Conservation (phyloP, 1,284 basidiomycete species). For the Sporisorium sorghi region DNA sequence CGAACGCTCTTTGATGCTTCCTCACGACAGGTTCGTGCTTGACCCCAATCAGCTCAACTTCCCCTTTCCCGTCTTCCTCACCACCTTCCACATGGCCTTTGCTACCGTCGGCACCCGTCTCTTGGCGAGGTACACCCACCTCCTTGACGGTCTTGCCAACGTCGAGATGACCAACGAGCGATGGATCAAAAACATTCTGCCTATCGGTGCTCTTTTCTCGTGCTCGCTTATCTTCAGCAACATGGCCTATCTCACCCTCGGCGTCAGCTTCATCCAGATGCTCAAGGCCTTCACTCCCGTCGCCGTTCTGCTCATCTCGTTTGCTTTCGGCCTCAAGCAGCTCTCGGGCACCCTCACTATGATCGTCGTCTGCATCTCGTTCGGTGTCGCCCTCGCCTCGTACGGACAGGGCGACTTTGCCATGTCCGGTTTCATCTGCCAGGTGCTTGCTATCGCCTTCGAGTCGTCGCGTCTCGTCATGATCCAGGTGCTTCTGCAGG, state of each 20-base stretch:
- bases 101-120: conserved; percentile 89
- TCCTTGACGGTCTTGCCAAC: conserved; percentile 90
- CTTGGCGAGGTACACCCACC: conserved; percentile 84
- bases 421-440: conserved; percentile 81
- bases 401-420: conserved; percentile 89
- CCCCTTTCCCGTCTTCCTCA: conserved; percentile 70
- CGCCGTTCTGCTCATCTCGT: conserved; percentile 93
- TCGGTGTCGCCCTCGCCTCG: conserved; percentile 86
- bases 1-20: background rate
- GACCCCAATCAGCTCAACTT: conserved; percentile 62
- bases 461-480: conserved; percentile 92
- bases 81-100: conserved; percentile 69
- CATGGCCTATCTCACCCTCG: conserved; percentile 91
- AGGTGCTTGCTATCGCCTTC: conserved; percentile 74
- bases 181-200: conserved; percentile 81
- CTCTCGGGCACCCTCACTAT: conserved; percentile 82
- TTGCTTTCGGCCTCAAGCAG: conserved; percentile 87
- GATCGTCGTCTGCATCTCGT: conserved; percentile 92
- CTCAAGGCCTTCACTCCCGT: conserved; percentile 98
- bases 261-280: conserved; percentile 96
- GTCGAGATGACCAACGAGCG: conserved; percentile 76
- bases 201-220: conserved; percentile 91
- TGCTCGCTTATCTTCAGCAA: conserved; percentile 91
- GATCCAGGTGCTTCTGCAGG: conserved; percentile 94
- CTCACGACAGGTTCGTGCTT: conserved; percentile 37